These are phyloP conservation scores for Alloteropsis semialata DNA, from an alignment of 176 grass and related monocot genomes.

Conservation along the genomic window DNA sequence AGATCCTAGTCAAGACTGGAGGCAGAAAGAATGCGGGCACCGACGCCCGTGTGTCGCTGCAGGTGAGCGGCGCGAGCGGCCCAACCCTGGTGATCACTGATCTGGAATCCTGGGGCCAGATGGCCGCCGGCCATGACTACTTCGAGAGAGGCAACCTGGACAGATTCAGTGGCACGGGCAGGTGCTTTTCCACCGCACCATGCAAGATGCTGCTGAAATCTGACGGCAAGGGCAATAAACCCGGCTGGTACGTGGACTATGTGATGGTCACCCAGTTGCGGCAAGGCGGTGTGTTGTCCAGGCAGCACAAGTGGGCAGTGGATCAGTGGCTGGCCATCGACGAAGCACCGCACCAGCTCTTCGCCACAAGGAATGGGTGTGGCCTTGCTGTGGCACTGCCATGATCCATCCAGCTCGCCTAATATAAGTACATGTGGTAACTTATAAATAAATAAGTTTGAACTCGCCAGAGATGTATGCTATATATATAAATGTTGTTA, in stretches of 20 bases:
- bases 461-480: no score
- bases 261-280: neutral
- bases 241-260: neutral
- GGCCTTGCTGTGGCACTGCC: neutral
- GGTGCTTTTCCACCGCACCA: neutral
- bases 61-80: neutral
- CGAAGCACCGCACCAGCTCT: neutral
- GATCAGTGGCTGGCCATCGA: neutral
- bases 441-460: no score
- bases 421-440: no score
- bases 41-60: constrained; percentile 4
- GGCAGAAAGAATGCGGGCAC: neutral
- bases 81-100: neutral
- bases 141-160: neutral
- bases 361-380: neutral
- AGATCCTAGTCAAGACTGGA: neutral
- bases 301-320: neutral
- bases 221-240: neutral
- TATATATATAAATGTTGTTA: no score
- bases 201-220: neutral
- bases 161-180: neutral
- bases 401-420: no score
- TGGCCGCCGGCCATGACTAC: neutral
- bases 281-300: neutral
- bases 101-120: constrained; percentile 6